Percentiles rank a stretch among this genome's conserved stretches.
phyloP scores from a whole-genome alignment of 2,329 filamentous ascomycete genomes.

The Coniochaeta prunicola region DNA sequence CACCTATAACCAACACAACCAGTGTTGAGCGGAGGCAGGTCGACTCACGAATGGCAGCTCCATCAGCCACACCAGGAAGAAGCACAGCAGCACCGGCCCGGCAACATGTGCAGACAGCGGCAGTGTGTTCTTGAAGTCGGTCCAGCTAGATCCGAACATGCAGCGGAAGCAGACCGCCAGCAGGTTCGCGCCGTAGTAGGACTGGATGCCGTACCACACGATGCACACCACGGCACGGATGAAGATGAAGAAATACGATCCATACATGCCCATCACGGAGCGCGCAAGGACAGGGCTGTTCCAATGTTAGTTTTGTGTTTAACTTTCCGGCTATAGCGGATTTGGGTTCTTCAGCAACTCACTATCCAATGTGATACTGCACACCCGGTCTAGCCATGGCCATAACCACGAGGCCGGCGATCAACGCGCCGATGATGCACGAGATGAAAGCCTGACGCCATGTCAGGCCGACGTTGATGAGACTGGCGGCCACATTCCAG shows the following conservation, averaged over 20 bases:
- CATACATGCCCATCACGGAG: conserved; percentile 4
- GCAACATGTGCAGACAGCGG: not conserved
- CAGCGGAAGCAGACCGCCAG: not conserved
- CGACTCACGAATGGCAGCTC: not conserved
- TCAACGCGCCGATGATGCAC: not conserved
- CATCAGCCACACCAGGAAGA: not conserved
- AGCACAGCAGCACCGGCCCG: not conserved
- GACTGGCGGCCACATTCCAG: not conserved
- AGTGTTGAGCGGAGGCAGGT: not conserved
- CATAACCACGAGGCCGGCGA: not conserved
- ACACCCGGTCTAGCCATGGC: not conserved
- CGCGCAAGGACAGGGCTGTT: not conserved
- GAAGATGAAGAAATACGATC: conserved; percentile 4
- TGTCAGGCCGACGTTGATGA: not conserved
- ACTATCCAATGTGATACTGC: conserved; percentile 1
- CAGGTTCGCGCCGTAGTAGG: not conserved
- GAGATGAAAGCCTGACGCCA: not conserved
- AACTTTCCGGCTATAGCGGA: too few relatives aligned
- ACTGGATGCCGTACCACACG: conserved; percentile 4
- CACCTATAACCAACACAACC: not conserved
- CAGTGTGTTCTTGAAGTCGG: not conserved
- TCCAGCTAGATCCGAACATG: not conserved
- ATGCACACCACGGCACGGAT: conserved; percentile 1
- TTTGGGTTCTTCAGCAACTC: too few relatives aligned
- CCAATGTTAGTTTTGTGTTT: not conserved